phyloP scores from a whole-genome alignment of 2,329 filamentous ascomycete species.

The Fusarium dlaminii region DNA sequence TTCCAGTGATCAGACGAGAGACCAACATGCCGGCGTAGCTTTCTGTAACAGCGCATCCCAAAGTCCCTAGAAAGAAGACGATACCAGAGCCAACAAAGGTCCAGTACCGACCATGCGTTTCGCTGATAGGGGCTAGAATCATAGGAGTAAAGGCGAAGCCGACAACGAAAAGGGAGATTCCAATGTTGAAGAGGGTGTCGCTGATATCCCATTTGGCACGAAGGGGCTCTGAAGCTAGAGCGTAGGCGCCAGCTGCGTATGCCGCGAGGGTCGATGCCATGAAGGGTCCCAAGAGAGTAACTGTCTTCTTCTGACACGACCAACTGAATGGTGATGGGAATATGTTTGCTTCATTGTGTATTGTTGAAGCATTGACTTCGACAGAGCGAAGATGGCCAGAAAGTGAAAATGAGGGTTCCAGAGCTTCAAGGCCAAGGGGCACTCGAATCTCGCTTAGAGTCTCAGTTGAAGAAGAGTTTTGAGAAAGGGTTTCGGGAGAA shows the following conservation, averaged over 20 bases:
- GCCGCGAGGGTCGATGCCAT: constrained; percentile 67
- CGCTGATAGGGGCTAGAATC: constrained; percentile 73
- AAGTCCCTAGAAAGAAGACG: constrained; percentile 48
- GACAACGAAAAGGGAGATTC: constrained; percentile 70
- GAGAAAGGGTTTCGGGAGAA: background rate
- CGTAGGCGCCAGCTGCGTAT: constrained; percentile 71
- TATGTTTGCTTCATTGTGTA: background rate
- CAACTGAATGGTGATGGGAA: constrained; percentile 19
- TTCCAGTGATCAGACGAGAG: constrained; percentile 69
- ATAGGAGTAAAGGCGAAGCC: constrained; percentile 75
- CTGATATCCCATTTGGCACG: constrained; percentile 65
- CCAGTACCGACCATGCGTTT: constrained; percentile 59
- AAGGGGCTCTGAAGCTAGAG: constrained; percentile 65
- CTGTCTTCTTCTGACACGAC: constrained; percentile 27
- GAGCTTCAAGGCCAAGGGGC: background rate
- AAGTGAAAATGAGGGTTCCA: background rate
- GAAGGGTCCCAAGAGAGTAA: constrained; percentile 37
- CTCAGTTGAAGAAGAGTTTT: background rate
- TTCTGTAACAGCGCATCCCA: constrained; percentile 68
- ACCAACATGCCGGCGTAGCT: constrained; percentile 70
- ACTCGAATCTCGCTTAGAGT: background rate
- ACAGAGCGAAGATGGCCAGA: background rate
- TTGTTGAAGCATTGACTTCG: background rate
- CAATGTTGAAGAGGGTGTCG: constrained; percentile 64
- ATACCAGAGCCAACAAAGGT: constrained; percentile 45